A percentile compares a stretch with the other conserved stretches of the same genome.
These are phyloP conservation scores for Camellia japonica DNA, from an alignment of 148 eudicot species.

Conservation along the genomic window DNA sequence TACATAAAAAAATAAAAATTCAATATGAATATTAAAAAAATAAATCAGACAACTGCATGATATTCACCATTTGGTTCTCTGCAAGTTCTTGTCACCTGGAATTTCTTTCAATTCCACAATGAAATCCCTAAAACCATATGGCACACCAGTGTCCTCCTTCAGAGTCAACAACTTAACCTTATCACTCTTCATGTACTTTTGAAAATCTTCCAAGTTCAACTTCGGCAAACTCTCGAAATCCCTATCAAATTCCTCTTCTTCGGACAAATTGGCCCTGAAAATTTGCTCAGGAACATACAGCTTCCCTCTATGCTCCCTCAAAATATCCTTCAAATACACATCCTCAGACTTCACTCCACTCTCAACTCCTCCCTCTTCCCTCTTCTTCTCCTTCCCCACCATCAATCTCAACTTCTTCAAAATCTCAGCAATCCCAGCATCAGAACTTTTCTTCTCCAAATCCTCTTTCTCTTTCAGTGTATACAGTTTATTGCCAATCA, in stretches of 20 bases:
- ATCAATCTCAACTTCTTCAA: constrained; percentile 47
- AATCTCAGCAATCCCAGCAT: constrained; percentile 32
- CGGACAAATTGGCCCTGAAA: constrained; percentile 39
- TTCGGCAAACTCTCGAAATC: constrained; percentile 52
- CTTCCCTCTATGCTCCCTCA: constrained; percentile 53
- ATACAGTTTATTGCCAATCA: constrained; percentile 55
- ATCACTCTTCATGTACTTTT: constrained; percentile 48
- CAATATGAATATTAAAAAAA: too few relatives aligned
- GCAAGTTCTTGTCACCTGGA: constrained; percentile 74
- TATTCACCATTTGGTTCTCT: constrained; percentile 66
- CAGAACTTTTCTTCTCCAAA: constrained; percentile 29
- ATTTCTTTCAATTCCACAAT: constrained; percentile 77
- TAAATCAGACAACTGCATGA: background rate
- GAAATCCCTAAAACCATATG: constrained; percentile 44
- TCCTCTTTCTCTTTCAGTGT: constrained; percentile 56
- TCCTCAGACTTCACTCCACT: constrained; percentile 25
- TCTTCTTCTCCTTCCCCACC: constrained; percentile 18
- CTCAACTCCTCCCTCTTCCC: constrained; percentile 30
- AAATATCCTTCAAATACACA: constrained; percentile 73
- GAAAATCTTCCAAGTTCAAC: constrained; percentile 61
- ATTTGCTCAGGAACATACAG: too few relatives aligned
- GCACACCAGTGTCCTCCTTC: constrained; percentile 47
- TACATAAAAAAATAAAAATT: background rate
- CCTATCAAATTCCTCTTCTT: constrained; percentile 67
- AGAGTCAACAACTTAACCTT: constrained; percentile 61